These are phyloP conservation scores for Trichocomaceae sp. DNA, from an alignment of 2,329 filamentous ascomycete genomes.

Conservation along the genomic window DNA sequence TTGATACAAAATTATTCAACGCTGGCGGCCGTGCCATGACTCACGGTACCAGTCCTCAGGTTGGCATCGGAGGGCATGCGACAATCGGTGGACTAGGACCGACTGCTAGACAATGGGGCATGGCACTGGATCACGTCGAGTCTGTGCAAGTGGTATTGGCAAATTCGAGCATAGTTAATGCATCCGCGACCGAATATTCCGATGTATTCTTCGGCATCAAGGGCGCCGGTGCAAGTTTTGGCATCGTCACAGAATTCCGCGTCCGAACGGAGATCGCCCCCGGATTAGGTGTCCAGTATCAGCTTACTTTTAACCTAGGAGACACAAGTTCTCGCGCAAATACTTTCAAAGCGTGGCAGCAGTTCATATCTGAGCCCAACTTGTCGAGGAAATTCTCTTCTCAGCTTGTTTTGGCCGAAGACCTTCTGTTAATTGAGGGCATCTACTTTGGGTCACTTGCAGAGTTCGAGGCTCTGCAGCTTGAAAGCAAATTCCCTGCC, in stretches of 20 bases:
- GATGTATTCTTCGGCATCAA: constrained; percentile 33
- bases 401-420: constrained; percentile 49
- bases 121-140: constrained; percentile 46
- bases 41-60: constrained; percentile 34
- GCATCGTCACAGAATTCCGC: constrained; percentile 35
- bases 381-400: constrained; percentile 55
- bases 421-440: constrained; percentile 52
- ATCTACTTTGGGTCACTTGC: constrained; percentile 55
- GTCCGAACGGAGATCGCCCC: constrained; percentile 33
- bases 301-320: constrained; percentile 49
- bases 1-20: constrained; percentile 26
- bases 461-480: constrained; percentile 45
- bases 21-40: constrained; percentile 31
- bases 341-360: constrained; percentile 54
- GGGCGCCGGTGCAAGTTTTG: constrained; percentile 34
- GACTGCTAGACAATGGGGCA: constrained; percentile 46
- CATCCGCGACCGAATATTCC: constrained; percentile 23
- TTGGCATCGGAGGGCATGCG: constrained; percentile 36
- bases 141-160: constrained; percentile 45
- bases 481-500: constrained; percentile 23
- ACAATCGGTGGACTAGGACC: constrained; percentile 35
- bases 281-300: constrained; percentile 51
- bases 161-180: constrained; percentile 28
- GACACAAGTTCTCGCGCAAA: constrained; percentile 44
- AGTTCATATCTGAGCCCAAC: constrained; percentile 47